phyloP scores from a whole-genome alignment of 345 rosid species.

The Hypericum androsaemum region DNA sequence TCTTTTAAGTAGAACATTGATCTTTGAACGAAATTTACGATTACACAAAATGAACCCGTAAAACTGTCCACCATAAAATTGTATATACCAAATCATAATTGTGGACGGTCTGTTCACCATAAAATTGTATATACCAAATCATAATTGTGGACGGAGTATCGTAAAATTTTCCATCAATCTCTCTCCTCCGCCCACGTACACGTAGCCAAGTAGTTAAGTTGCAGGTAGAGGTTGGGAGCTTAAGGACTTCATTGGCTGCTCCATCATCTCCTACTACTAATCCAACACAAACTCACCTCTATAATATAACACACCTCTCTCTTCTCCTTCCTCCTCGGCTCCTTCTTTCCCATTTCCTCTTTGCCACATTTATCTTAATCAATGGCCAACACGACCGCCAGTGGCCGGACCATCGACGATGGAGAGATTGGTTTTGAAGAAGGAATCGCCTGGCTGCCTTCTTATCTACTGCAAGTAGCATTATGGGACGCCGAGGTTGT shows the following conservation, averaged over 20 bases:
- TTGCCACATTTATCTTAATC: background rate
- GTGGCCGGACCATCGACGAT: constrained; percentile 9
- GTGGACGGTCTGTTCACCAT: too few relatives aligned
- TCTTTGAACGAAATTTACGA: too few relatives aligned
- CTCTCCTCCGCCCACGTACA: constrained; percentile 1
- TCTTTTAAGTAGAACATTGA: too few relatives aligned
- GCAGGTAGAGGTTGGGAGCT: constrained; percentile 70
- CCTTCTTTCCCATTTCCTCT: background rate
- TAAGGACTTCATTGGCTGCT: constrained; percentile 18
- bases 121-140: too few relatives aligned
- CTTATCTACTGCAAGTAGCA: constrained; percentile 33
- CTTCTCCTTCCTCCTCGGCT: background rate
- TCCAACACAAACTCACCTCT: constrained; percentile 11
- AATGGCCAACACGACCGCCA: constrained; percentile 11
- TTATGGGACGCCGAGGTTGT: constrained; percentile 21
- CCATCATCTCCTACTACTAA: constrained; percentile 7
- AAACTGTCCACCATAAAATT: too few relatives aligned
- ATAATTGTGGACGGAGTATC: too few relatives aligned
- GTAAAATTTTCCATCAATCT: background rate
- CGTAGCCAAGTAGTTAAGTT: constrained; percentile 41
- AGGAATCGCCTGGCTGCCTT: constrained; percentile 40
- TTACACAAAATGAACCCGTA: too few relatives aligned
- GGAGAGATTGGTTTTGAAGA: constrained; percentile 39
- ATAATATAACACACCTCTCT: background rate
- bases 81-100: too few relatives aligned